phyloP scores from a whole-genome alignment of 441 rosid genomes.

The Capsella rubella region DNA sequence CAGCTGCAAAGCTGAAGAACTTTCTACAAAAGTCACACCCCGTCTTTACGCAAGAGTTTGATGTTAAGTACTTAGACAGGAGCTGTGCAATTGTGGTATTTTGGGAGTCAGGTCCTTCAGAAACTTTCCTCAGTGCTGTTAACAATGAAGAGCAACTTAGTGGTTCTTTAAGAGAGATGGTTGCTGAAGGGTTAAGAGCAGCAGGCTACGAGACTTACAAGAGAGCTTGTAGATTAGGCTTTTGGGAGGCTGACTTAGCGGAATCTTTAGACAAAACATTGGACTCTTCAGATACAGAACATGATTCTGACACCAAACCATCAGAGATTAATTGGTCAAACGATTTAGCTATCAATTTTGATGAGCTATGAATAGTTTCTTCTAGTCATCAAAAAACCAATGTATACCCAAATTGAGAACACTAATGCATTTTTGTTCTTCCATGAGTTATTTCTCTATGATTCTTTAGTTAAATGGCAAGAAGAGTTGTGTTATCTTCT shows the following conservation, averaged over 20 bases:
- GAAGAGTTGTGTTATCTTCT: too few species aligned
- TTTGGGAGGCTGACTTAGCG: conserved; percentile 68
- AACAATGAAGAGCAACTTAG: conserved; percentile 49
- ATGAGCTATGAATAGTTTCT: conserved; percentile 59
- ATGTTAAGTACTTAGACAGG: conserved; percentile 64
- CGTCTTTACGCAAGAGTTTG: conserved; percentile 57
- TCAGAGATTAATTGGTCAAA: conserved; percentile 54
- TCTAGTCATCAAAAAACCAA: conserved; percentile 2
- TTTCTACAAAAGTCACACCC: conserved; percentile 62
- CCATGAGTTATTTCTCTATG: background rate
- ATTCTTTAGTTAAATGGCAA: too few species aligned
- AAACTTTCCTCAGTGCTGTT: conserved; percentile 54
- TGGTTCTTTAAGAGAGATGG: conserved; percentile 68
- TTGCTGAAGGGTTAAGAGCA: conserved; percentile 70
- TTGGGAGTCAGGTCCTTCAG: conserved; percentile 58
- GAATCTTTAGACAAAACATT: conserved; percentile 69
- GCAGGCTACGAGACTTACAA: conserved; percentile 62
- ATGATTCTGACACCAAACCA: conserved; percentile 44
- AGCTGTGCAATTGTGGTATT: conserved; percentile 82
- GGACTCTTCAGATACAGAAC: conserved; percentile 40
- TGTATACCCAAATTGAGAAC: conserved; percentile 5
- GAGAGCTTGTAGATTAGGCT: conserved; percentile 67
- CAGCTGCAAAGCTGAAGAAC: conserved; percentile 67
- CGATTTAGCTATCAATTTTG: conserved; percentile 66
- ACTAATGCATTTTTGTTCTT: background rate